Percentiles rank a stretch among this genome's conserved stretches.
phyloP scores from a whole-genome alignment of 148 eudicot genomes.

The Oxyria digyna region DNA sequence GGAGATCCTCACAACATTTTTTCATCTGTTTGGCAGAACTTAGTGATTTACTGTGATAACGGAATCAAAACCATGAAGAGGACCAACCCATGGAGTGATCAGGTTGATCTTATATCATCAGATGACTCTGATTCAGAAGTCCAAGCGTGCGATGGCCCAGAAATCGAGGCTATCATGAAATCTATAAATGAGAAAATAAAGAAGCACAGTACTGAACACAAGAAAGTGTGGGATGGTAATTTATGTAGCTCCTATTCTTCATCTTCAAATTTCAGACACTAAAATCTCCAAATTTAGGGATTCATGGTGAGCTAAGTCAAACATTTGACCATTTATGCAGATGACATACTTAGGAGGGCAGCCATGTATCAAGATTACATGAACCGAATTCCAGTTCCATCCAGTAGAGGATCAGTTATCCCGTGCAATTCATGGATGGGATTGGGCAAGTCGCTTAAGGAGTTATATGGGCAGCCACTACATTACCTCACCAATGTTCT shows the following conservation, averaged over 20 bases:
- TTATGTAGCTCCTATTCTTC: background rate
- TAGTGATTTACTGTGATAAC: background rate
- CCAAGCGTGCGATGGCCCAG: conserved; percentile 13
- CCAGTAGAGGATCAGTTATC: conserved; percentile 41
- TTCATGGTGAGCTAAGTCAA: background rate
- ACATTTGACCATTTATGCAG: conserved; percentile 20
- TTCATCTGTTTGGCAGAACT: background rate
- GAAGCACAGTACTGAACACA: background rate
- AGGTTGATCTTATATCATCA: conserved; percentile 41
- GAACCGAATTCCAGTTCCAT: conserved; percentile 54
- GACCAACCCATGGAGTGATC: conserved; percentile 21
- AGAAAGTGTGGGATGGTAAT: conserved; percentile 3
- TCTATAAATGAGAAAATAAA: conserved; percentile 6
- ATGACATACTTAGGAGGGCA: conserved; percentile 30
- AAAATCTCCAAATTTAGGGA: no score
- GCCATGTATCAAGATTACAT: conserved; percentile 71
- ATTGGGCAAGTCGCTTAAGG: conserved; percentile 52
- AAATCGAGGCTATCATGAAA: conserved; percentile 10
- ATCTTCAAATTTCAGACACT: background rate
- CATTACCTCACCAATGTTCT: conserved; percentile 15
- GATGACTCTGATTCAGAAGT: conserved; percentile 42
- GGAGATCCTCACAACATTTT: background rate
- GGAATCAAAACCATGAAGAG: conserved; percentile 16
- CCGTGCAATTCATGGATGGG: conserved; percentile 65
- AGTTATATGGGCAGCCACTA: conserved; percentile 49